Percentiles rank a stretch among this genome's conserved stretches.
phyloP scores from a whole-genome alignment of 2,329 filamentous ascomycete species.

The Ascochyta fabae region DNA sequence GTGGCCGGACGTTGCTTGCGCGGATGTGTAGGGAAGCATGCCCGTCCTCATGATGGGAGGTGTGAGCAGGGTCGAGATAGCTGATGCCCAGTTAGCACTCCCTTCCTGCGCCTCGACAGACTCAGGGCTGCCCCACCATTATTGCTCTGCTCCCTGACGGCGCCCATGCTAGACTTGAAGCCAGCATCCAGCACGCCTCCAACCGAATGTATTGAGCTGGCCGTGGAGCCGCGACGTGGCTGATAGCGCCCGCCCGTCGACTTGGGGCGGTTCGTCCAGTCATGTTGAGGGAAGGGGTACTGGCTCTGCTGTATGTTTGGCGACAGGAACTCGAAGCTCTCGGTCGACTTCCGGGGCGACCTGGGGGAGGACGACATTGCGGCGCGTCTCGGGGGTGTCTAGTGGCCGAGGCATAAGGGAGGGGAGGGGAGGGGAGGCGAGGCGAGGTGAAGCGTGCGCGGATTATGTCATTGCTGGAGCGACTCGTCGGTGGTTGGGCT shows the following conservation, averaged over 20 bases:
- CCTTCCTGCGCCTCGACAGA: background rate
- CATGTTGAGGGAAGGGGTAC: slow-evolving; percentile 66
- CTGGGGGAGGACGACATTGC: slow-evolving; percentile 49
- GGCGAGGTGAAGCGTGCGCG: background rate
- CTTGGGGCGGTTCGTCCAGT: slow-evolving; percentile 55
- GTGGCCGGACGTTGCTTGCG: slow-evolving; percentile 72
- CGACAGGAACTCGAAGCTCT: slow-evolving; percentile 57
- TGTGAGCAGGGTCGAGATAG: slow-evolving; percentile 92
- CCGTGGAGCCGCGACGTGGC: slow-evolving; percentile 77
- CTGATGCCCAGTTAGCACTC: slow-evolving; percentile 51
- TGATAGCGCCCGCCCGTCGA: slow-evolving; percentile 56
- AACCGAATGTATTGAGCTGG: slow-evolving; percentile 87
- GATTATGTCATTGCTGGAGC: slow-evolving; percentile 8
- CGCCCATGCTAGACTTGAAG: slow-evolving; percentile 62
- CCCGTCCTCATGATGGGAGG: slow-evolving; percentile 89
- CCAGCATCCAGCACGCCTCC: slow-evolving; percentile 81
- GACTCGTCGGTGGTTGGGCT: background rate
- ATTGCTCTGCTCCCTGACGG: slow-evolving; percentile 76
- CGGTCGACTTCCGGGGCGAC: slow-evolving; percentile 54
- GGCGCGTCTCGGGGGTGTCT: slow-evolving; percentile 35
- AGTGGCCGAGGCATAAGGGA: slow-evolving; percentile 46
- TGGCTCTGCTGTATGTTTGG: slow-evolving; percentile 50
- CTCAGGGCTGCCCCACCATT: slow-evolving; percentile 63
- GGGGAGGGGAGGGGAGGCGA: background rate
- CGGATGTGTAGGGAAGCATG: slow-evolving; percentile 77